phyloP scores from a whole-genome alignment of 139 green algal species.

The Monoraphidium neglectum region DNA sequence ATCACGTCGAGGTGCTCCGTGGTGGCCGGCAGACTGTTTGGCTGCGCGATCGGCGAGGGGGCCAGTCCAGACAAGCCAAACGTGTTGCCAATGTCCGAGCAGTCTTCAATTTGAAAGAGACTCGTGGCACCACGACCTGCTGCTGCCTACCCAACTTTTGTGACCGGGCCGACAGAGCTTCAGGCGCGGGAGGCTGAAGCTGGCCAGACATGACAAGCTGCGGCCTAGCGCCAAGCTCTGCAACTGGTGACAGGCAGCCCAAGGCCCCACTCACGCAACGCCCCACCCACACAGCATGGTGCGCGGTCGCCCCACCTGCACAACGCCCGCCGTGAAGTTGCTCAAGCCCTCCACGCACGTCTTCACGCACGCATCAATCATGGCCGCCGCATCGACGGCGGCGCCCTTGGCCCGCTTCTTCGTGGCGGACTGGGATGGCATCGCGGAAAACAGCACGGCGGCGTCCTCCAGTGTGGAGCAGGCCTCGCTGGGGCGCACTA shows the following conservation, averaged over 20 bases:
- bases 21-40: slow-evolving; percentile 4
- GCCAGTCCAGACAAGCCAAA: neutral
- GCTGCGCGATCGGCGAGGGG: neutral
- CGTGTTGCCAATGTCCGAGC: neutral
- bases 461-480: slow-evolving; percentile 54
- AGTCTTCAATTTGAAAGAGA: neutral
- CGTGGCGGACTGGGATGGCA: no score
- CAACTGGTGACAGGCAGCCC: no score
- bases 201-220: no score
- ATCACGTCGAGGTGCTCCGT: neutral
- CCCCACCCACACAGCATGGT: no score
- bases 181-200: no score
- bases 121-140: neutral
- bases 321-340: neutral
- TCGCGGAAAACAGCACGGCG: no score
- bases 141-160: neutral
- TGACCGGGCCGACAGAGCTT: no score
- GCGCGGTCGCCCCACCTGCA: neutral
- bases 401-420: neutral
- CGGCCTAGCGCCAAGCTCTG: no score
- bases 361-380: neutral
- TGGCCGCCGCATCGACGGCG: neutral
- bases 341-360: slow-evolving; percentile 6
- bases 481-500: slow-evolving; percentile 34
- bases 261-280: neutral